Evolutionary conservation across 305 asterid species (phyloP), one percentile per base, ranked within the genome.

Genomic region (Lippia alba): DNA sequence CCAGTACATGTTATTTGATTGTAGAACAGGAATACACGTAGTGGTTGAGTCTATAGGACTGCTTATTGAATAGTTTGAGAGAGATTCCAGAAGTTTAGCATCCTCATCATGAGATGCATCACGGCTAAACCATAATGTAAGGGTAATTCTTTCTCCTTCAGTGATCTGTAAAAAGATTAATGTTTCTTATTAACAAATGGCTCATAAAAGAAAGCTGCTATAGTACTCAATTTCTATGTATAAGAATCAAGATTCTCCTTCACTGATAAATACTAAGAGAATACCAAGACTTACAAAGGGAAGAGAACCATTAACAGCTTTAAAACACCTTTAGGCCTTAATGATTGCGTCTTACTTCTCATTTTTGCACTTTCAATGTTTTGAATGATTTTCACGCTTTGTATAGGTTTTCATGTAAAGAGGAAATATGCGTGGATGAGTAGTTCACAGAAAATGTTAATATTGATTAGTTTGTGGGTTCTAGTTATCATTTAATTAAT

Each of bases 111-210:
- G 83, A 77, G 94, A 79, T 8, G 79, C 80, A 74, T 87, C 89
- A 45, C 96, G 94, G 74, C 86, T 89, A 83, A 93, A 93, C 98
- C 98, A 93, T 77, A 93, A 54, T 10, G 97, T 90, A 70, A 93
- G 96, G 14, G 98, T 91, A 53, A 80, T 58, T 76, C 98, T 84
- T 82, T 93, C 98, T 76, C 98, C 98, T 69, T 83, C 91, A 56
- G 64, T 77, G 46, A 93, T 81, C 97, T 90, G 88, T 72, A 15
- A 40, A 55, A 70, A 58, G 56, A 50, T 61, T 20, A 66, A 46
- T 9, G 48, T 1, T 16, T 33, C 6, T 45, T n/a, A 56, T 12
- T 17, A 56, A 20, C 41, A 11, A 59, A 64, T 15, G 55, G 48
- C 18, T 53, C 64, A 54, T 19, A 18, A 69, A 30, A 53, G 34